Evolutionary conservation across 768 basidiomycete species (phyloP).

Genomic region (Lanmaoa pseudosensibilis): DNA sequence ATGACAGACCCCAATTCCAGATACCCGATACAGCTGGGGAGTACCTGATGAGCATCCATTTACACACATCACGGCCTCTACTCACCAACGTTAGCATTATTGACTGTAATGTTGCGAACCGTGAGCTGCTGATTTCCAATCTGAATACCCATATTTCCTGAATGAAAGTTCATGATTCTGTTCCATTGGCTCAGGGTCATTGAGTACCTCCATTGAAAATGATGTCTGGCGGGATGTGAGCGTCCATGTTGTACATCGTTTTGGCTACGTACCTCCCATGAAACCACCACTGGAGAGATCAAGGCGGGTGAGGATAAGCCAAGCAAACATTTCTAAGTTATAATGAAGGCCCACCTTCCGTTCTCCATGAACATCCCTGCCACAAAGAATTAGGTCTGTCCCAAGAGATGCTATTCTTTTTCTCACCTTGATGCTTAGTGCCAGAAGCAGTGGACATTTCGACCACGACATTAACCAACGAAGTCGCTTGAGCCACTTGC

Average conservation of each 20-base stretch:
- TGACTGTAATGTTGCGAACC: constrained; percentile 59
- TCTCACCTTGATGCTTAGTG: constrained; percentile 65
- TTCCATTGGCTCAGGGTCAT: background rate
- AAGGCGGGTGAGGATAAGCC: background rate
- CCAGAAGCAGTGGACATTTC: constrained; percentile 64
- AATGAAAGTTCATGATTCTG: background rate
- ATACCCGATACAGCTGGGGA: constrained; percentile 28
- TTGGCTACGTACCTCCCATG: constrained; percentile 49
- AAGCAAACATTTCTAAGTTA: background rate
- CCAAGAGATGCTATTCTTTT: background rate
- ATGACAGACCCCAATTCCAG: constrained; percentile 44
- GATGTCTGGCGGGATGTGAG: constrained; percentile 30
- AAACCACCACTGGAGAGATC: constrained; percentile 38
- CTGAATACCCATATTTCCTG: constrained; percentile 58
- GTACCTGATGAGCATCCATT: background rate
- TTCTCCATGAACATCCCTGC: constrained; percentile 73
- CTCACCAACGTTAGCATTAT: constrained; percentile 44
- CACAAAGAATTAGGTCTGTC: background rate
- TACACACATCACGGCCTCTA: background rate
- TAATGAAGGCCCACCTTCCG: constrained; percentile 41
- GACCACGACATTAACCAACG: constrained; percentile 68
- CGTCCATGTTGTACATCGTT: background rate
- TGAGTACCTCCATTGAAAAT: constrained; percentile 42
- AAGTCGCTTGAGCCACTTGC: constrained; percentile 80
- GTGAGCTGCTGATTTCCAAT: constrained; percentile 82